Evolutionary conservation across 1,284 basidiomycete species (phyloP), one percentile per base, ranked within the genome.

Genomic region (Apiotrichum akiyoshidainum): DNA sequence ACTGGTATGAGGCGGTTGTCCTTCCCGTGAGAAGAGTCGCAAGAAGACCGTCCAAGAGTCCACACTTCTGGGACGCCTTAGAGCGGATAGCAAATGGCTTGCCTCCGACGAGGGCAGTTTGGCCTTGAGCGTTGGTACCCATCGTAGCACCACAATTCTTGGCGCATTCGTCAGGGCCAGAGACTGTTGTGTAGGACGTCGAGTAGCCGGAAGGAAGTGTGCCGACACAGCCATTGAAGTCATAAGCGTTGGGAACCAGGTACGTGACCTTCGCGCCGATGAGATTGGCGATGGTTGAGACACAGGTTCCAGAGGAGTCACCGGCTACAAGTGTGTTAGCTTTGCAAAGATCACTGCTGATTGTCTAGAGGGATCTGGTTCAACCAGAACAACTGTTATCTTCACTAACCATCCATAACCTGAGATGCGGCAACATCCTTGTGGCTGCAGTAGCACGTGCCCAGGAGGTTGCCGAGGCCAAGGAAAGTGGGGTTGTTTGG

Each of bases 401-500:
- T 26, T n/a, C 11, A 45, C 41, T n/a, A 21, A 52, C 51, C 51
- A 10, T 35, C 26, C 9, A 42, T 11, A 12, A 52, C 31, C 3
- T 41, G 9, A 2, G 31, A 16, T 16, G 41, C 31, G 31, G 31
- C 9, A 4, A 52, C 26, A 34, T 39, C 41, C 8, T 11, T 17
- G 51, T 52, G 34, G 51, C 13, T 19, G 51, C 51, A 52, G 41
- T 44, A 52, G 51, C 51, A 52, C 16, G 51, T 44, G 17, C 51
- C 51, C 19, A 52, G 41, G 4, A 41, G 33, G 31, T n/a, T 17
- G 31, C 40, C 40, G 41, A 52, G 26, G 40, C n/a, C 19, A 19
- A 49, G n/a, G n/a, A 52, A 41, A 17, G 8, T 16, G 11, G 37
- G 37, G 3, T 11, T 37, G 11, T 16, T 16, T 10, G 37, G 37